A percentile compares a stretch with the other conserved stretches of the same genome.
These are phyloP conservation scores for Phytophthora foliorum DNA, from an alignment of 352 stramenopile genomes.

Conservation along the genomic window DNA sequence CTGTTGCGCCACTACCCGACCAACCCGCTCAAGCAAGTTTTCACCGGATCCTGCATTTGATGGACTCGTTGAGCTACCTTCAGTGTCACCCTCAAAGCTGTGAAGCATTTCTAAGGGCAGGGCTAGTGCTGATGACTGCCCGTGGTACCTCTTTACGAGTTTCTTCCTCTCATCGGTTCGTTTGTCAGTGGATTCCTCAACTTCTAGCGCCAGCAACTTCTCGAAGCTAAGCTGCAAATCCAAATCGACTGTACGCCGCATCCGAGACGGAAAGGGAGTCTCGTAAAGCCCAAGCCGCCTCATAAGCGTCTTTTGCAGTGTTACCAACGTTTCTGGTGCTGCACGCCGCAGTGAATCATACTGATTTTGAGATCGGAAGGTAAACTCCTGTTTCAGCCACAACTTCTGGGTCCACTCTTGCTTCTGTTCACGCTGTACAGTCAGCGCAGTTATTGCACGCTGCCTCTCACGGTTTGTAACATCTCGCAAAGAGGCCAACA, in stretches of 20 bases:
- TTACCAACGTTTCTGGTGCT: constrained; percentile 41
- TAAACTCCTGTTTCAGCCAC: constrained; percentile 76
- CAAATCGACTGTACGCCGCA: constrained; percentile 65
- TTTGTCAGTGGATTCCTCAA: neutral
- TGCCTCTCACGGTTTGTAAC: constrained; percentile 51
- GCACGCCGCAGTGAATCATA: constrained; percentile 42
- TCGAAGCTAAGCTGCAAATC: constrained; percentile 42
- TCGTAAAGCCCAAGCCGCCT: constrained; percentile 74
- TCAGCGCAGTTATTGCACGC: constrained; percentile 32
- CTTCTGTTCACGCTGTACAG: constrained; percentile 31
- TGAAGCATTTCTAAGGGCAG: constrained; percentile 55
- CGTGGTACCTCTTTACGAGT: constrained; percentile 1
- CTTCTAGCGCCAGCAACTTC: constrained; percentile 26
- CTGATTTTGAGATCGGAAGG: constrained; percentile 75
- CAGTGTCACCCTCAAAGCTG: constrained; percentile 45
- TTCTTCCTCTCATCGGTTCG: constrained; percentile 10
- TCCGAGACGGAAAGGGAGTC: constrained; percentile 67
- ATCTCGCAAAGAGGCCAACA: constrained; percentile 69
- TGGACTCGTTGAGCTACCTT: constrained; percentile 29
- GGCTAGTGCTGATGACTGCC: constrained; percentile 32
- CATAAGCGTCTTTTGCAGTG: constrained; percentile 44
- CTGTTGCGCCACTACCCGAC: constrained; percentile 77
- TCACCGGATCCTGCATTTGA: constrained; percentile 39
- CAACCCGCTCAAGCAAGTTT: constrained; percentile 72
- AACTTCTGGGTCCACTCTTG: constrained; percentile 62